Percentiles rank a stretch among this genome's conserved stretches.
phyloP scores from a whole-genome alignment of 352 stramenopile genomes.

The Pythium oligandrum region DNA sequence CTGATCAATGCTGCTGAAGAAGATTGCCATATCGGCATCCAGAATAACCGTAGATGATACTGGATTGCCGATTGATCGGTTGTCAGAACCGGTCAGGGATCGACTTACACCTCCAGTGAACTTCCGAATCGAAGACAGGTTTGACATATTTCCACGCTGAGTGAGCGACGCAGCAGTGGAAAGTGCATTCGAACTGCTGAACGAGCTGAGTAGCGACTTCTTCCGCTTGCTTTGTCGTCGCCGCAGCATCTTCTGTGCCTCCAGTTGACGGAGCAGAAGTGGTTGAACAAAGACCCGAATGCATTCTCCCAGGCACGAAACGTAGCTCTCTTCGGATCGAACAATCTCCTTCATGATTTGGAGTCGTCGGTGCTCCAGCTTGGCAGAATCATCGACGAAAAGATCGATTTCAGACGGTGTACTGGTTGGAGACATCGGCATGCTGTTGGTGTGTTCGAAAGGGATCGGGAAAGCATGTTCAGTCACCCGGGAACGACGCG shows the following conservation, averaged over 20 bases:
- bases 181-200: conserved; percentile 34
- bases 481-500: conserved; percentile 52
- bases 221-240: conserved; percentile 63
- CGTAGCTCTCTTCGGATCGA: conserved; percentile 80
- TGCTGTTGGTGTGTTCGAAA: conserved; percentile 36
- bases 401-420: conserved; percentile 14
- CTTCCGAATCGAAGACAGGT: too few relatives aligned
- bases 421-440: conserved; percentile 5
- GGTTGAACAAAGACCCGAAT: conserved; percentile 82
- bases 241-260: conserved; percentile 60
- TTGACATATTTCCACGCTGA: conserved; percentile 8
- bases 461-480: conserved; percentile 39
- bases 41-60: conserved; percentile 34
- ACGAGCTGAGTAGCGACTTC: conserved; percentile 47
- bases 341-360: conserved; percentile 85
- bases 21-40: conserved; percentile 82
- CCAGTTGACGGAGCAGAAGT: conserved; percentile 69
- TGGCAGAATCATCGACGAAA: conserved; percentile 37
- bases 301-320: conserved; percentile 77
- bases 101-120: neutral
- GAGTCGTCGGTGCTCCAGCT: conserved; percentile 55
- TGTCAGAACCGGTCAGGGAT: neutral
- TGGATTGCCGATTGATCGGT: neutral
- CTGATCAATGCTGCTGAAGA: conserved; percentile 86
- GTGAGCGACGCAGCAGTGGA: conserved; percentile 21